Percentiles rank a stretch among this genome's conserved stretches.
Conservation (phyloP, 1,284 basidiomycete species). For the Paramarasmius palmivorus region DNA sequence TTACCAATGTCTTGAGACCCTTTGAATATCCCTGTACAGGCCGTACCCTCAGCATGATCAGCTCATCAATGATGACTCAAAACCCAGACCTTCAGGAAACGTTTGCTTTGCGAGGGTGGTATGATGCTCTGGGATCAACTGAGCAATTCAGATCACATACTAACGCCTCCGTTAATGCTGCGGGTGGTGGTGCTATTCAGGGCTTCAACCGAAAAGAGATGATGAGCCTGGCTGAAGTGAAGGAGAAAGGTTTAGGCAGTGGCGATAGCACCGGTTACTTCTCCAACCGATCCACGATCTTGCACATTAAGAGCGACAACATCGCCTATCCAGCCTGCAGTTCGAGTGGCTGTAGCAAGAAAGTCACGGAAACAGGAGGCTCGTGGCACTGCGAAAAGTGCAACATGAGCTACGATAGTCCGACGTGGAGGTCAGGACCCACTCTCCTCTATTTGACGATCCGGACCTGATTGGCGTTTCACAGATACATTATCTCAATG, state of each 20-base stretch:
- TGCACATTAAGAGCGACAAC: constrained; percentile 88
- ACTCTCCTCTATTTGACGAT: neutral
- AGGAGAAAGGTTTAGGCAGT: constrained; percentile 77
- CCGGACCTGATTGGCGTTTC: constrained; percentile 2
- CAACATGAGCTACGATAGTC: constrained; percentile 69
- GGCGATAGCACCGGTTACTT: constrained; percentile 85
- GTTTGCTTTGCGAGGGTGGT: constrained; percentile 91
- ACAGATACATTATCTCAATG: constrained; percentile 87
- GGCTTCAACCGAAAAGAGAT: constrained; percentile 72
- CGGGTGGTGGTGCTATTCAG: constrained; percentile 39
- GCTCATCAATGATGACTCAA: constrained; percentile 66
- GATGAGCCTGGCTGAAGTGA: constrained; percentile 81
- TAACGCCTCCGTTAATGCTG: constrained; percentile 33
- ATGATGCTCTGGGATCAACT: constrained; percentile 66
- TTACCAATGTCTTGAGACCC: constrained; percentile 3
- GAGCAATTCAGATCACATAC: constrained; percentile 75
- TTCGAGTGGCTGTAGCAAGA: constrained; percentile 86
- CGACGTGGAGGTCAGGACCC: constrained; percentile 76
- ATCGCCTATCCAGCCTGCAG: constrained; percentile 92
- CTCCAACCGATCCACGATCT: constrained; percentile 80
- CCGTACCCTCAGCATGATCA: constrained; percentile 68
- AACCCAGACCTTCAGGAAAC: constrained; percentile 91
- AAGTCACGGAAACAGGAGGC: constrained; percentile 72
- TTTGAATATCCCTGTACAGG: constrained; percentile 40
- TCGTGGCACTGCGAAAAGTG: constrained; percentile 97